These are phyloP conservation scores for Penicillium bialowiezense DNA, from an alignment of 495 filamentous ascomycete species.

Conservation along the genomic window DNA sequence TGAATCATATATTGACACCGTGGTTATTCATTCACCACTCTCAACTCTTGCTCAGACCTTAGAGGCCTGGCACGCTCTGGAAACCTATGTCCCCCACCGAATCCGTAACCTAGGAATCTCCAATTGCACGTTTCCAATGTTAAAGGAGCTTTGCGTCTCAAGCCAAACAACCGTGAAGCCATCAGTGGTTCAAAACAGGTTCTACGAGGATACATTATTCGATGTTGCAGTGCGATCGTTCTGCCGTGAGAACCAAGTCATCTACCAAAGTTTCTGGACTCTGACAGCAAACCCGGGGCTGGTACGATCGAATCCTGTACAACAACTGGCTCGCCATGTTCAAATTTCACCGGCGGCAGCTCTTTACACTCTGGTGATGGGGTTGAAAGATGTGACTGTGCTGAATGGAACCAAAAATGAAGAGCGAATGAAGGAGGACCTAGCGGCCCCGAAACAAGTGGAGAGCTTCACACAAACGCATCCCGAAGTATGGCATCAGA, in stretches of 20 bases:
- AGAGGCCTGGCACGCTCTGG: conserved; percentile 61
- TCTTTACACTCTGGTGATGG: conserved; percentile 66
- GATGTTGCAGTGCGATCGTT: conserved; percentile 61
- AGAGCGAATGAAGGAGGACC: conserved; percentile 63
- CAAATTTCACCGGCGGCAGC: conserved; percentile 52
- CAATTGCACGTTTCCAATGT: conserved; percentile 56
- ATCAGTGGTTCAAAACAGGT: conserved; percentile 73
- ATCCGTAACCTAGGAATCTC: conserved; percentile 71
- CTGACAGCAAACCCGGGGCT: conserved; percentile 68
- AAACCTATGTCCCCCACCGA: conserved; percentile 59
- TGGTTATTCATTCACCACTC: conserved; percentile 71
- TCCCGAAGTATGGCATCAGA: conserved; percentile 42
- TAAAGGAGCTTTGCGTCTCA: conserved; percentile 48
- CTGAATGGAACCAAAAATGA: conserved; percentile 68
- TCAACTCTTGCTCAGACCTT: conserved; percentile 55
- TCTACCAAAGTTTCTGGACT: conserved; percentile 80
- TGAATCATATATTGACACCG: conserved; percentile 64
- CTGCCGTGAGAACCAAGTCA: conserved; percentile 55
- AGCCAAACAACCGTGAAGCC: conserved; percentile 48
- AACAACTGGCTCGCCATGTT: conserved; percentile 43
- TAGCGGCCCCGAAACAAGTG: conserved; percentile 53
- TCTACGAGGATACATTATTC: conserved; percentile 57
- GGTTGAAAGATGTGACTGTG: conserved; percentile 54
- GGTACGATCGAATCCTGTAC: conserved; percentile 48
- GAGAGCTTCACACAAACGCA: conserved; percentile 44